These are phyloP conservation scores for Termitomyces sp. DNA, from an alignment of 768 basidiomycete species.

Conservation along the genomic window DNA sequence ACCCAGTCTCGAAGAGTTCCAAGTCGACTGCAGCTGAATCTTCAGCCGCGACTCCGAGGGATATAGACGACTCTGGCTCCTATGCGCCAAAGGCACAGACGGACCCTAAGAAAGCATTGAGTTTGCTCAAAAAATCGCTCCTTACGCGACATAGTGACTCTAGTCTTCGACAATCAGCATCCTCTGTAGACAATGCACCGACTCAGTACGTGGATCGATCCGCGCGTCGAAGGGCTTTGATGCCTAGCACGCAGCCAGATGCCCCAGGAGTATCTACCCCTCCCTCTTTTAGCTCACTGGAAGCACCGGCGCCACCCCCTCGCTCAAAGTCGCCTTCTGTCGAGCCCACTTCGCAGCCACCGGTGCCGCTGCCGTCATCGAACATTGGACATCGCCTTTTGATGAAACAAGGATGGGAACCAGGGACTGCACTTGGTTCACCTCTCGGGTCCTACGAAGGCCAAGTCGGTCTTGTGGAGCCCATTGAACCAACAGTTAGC, in stretches of 20 bases:
- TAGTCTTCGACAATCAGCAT: slow-evolving; percentile 17
- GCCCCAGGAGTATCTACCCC: slow-evolving; percentile 45
- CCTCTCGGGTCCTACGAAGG: slow-evolving; percentile 29
- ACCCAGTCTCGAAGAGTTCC: slow-evolving; percentile 30
- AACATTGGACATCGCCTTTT: slow-evolving; percentile 72
- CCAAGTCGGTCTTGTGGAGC: slow-evolving; percentile 49
- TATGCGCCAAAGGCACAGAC: slow-evolving; percentile 28
- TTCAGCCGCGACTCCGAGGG: slow-evolving; percentile 23
- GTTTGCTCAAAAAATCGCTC: slow-evolving; percentile 61
- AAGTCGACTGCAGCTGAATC: slow-evolving; percentile 27
- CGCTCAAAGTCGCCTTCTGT: slow-evolving; percentile 23
- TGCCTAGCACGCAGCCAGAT: slow-evolving; percentile 50
- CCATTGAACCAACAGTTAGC: slow-evolving; percentile 47
- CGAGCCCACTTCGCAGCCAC: slow-evolving; percentile 36
- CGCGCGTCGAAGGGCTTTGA: slow-evolving; percentile 63
- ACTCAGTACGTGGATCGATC: slow-evolving; percentile 64
- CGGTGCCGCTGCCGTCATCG: slow-evolving; percentile 47
- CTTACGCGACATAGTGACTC: slow-evolving; percentile 47
- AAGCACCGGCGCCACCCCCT: slow-evolving; percentile 13
- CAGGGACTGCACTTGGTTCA: slow-evolving; percentile 56
- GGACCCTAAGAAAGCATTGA: slow-evolving; percentile 65
- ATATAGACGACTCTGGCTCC: slow-evolving; percentile 24
- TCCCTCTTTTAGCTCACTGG: slow-evolving; percentile 13
- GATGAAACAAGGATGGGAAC: slow-evolving; percentile 75
- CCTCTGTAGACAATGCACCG: slow-evolving; percentile 14